phyloP scores from a whole-genome alignment of 2,329 filamentous ascomycete species.

The Fusarium subtropicale region DNA sequence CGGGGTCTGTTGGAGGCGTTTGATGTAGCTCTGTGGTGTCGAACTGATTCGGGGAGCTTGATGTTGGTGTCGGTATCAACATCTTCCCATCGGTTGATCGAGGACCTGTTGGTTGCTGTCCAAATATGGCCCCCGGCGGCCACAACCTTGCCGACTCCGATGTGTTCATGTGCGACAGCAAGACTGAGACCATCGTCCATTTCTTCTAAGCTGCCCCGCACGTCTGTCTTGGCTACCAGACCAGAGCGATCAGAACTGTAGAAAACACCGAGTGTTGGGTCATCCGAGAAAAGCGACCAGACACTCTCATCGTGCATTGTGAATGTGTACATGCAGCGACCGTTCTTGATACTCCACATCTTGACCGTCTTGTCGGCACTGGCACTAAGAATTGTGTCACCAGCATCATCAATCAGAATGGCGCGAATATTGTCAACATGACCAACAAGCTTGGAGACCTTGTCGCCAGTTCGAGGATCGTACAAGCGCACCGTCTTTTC shows the following conservation, averaged over 20 bases:
- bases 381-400: conserved; percentile 91
- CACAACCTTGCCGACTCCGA: conserved; percentile 77
- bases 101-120: conserved; percentile 90
- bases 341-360: conserved; percentile 95
- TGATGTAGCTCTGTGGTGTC: conserved; percentile 61
- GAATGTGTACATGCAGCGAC: conserved; percentile 95
- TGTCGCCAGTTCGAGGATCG: conserved; percentile 88
- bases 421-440: conserved; percentile 95
- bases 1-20: conserved; percentile 55
- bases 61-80: conserved; percentile 82
- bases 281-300: conserved; percentile 92
- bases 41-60: conserved; percentile 68
- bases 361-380: conserved; percentile 98
- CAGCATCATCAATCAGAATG: conserved; percentile 88
- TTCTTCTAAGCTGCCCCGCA: conserved; percentile 72
- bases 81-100: conserved; percentile 91
- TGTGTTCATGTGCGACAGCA: conserved; percentile 92
- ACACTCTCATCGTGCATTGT: conserved; percentile 99
- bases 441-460: conserved; percentile 95
- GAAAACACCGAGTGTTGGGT: conserved; percentile 87
- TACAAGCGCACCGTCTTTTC: conserved; percentile 93
- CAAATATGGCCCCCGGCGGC: conserved; percentile 82
- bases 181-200: conserved; percentile 90
- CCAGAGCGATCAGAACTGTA: conserved; percentile 95
- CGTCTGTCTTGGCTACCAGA: conserved; percentile 95